Evolutionary conservation across 345 rosid genomes (phyloP), one percentile per base, ranked within the genome.

Genomic region (Eucalyptus marginata): DNA sequence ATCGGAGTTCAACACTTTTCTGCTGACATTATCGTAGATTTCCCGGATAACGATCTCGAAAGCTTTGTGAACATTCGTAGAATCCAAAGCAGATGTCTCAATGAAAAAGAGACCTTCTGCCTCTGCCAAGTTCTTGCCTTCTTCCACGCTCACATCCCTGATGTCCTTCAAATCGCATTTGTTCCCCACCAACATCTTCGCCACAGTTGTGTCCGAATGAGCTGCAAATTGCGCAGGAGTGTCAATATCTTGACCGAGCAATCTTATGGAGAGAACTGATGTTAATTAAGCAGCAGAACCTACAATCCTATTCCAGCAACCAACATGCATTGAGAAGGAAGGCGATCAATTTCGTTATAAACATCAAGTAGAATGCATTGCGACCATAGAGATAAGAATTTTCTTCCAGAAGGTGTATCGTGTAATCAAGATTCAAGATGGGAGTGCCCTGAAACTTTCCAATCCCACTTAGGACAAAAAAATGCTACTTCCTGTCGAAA

Each of bases 151-250:
- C 43, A 92, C 92, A 51, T 92, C 94, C 76, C 93, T 87, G 50
- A 91, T 90, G 58, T 86, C 87, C 87, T 90, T 92, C 88, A 91
- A 89, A 89, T 92, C 94, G 29, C 93, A 52, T 86, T 92, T 92
- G 92, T 92, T 92, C 52, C 94, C 94, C 16, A 92, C 94, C 31
- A 92, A 92, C 93, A 92, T 92, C 87, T 87, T 92, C 14, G 91
- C 91, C 46, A 89, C 87, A 15, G 90, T 89, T 85, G 87, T 84
- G 51, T 89, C 90, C 0, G 81, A 88, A 49, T 89, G 90, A 89
- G 90, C 90, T 89, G 90, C 46, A 88, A 87, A 47, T 86, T 86
- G 29, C 4, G 17, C 62, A 20, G 43, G 31, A 86, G 46, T 5
- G 7, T 33, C 46, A 52, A 59, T 33, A 54, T 86, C 44, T 54